Percentiles rank a stretch among this genome's conserved stretches.
Evolutionary conservation across 1,139 yeast genomes (phyloP).

Genomic region (Hyphopichia buzzinii): DNA sequence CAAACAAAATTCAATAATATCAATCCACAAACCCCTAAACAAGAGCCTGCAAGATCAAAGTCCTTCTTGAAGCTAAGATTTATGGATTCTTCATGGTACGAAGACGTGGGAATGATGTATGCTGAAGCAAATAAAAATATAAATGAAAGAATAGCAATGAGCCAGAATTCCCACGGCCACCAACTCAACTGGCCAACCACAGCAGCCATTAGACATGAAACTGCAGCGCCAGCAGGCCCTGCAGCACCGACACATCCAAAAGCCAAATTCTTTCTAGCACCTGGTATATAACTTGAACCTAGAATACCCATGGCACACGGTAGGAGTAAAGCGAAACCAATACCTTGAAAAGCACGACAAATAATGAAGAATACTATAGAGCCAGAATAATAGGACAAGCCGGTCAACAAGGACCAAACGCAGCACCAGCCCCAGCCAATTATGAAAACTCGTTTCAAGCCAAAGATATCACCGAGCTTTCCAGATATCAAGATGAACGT

Average conservation of each 20-base stretch:
- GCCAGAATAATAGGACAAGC: constrained; percentile 42
- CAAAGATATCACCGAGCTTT: constrained; percentile 53
- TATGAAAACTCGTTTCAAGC: constrained; percentile 40
- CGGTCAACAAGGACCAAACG: constrained; percentile 48
- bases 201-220: constrained; percentile 50
- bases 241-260: constrained; percentile 53
- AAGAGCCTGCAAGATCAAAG: constrained; percentile 48
- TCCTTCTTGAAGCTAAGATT: constrained; percentile 8
- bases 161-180: constrained; percentile 58
- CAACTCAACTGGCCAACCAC: constrained; percentile 38
- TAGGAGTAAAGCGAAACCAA: constrained; percentile 51
- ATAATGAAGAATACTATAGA: constrained; percentile 47
- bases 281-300: constrained; percentile 46
- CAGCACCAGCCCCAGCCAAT: constrained; percentile 46
- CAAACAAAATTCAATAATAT: constrained; percentile 50
- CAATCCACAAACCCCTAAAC: constrained; percentile 45
- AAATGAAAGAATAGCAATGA: constrained; percentile 36
- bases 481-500: constrained; percentile 53
- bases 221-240: constrained; percentile 55
- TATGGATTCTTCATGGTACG: constrained; percentile 4
- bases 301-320: constrained; percentile 55
- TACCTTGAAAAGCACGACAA: constrained; percentile 53
- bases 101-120: neutral
- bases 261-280: constrained; percentile 48
- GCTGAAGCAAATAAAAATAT: constrained; percentile 24